phyloP scores from a whole-genome alignment of 176 grass and related monocot genomes.

The Thalia dealbata region DNA sequence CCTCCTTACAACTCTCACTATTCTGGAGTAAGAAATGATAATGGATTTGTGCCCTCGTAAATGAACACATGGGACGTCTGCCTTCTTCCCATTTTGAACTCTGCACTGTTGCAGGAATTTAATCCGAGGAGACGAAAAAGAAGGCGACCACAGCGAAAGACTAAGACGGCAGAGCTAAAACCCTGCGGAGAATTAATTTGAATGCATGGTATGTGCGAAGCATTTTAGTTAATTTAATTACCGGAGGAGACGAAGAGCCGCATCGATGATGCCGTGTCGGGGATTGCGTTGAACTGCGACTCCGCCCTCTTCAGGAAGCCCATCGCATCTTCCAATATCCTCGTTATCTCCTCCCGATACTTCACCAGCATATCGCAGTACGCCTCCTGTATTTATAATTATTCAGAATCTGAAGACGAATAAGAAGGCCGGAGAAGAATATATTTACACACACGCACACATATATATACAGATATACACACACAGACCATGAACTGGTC shows the following conservation, averaged over 20 bases:
- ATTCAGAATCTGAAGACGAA: background rate
- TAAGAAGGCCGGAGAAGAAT: background rate
- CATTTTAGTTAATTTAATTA: background rate
- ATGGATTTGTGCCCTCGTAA: too few relatives aligned
- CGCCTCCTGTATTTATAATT: slow-evolving; percentile 31
- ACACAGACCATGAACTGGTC: slow-evolving; percentile 96
- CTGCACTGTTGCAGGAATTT: too few relatives aligned
- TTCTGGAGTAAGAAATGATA: too few relatives aligned
- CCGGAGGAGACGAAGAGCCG: slow-evolving; percentile 6
- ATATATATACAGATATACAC: too few relatives aligned
- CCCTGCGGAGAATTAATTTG: too few relatives aligned
- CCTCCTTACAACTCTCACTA: too few relatives aligned
- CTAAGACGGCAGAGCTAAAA: too few relatives aligned
- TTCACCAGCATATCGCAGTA: slow-evolving; percentile 52
- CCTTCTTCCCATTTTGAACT: too few relatives aligned
- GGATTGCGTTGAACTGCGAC: slow-evolving; percentile 49
- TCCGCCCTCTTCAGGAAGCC: slow-evolving; percentile 66
- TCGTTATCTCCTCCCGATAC: slow-evolving; percentile 56
- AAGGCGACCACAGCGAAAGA: background rate
- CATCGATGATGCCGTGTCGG: slow-evolving; percentile 1
- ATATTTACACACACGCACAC: too few relatives aligned
- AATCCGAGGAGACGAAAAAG: background rate
- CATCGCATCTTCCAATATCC: slow-evolving; percentile 58
- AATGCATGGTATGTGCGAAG: too few relatives aligned
- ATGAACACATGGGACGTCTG: too few relatives aligned